Conservation (phyloP, 176 grass and related monocot species). For the Oryza glaberrima region DNA sequence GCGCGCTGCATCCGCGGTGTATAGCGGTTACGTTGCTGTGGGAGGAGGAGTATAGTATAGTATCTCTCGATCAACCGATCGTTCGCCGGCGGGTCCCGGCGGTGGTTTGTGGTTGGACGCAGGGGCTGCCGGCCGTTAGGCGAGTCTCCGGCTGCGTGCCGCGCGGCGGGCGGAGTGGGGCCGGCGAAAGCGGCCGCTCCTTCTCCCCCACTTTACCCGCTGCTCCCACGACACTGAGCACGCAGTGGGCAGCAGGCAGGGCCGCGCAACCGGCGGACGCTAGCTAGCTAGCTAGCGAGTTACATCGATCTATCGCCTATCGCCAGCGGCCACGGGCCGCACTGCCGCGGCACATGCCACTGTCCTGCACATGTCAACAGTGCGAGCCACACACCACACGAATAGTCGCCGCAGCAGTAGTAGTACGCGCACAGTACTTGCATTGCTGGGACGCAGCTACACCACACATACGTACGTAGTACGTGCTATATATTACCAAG, state of each 20-base stretch:
- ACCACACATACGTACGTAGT: neutral
- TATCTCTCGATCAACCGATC: conserved; percentile 15
- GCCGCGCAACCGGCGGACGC: neutral
- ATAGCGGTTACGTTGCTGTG: conserved; percentile 17
- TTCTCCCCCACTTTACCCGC: conserved; percentile 44
- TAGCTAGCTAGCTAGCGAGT: neutral
- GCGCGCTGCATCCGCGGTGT: neutral
- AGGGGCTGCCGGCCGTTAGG: conserved; percentile 44
- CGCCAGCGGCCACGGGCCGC: neutral
- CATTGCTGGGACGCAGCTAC: neutral
- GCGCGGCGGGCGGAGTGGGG: conserved; percentile 17
- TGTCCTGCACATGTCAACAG: conserved; percentile 18
- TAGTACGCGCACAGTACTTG: neutral
- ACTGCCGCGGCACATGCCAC: conserved; percentile 32
- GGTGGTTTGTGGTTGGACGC: conserved; percentile 39
- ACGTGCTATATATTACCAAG: no score
- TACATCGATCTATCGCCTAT: neutral
- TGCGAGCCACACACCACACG: neutral
- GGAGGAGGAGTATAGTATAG: neutral
- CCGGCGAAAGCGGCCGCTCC: conserved; percentile 55
- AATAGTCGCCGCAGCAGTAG: neutral
- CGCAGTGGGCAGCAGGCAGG: neutral
- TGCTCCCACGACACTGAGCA: conserved; percentile 30
- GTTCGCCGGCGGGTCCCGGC: conserved; percentile 13
- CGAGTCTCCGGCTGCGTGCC: conserved; percentile 24